Conservation (phyloP, 352 stramenopile species). For the Phytopythium boreale region DNA sequence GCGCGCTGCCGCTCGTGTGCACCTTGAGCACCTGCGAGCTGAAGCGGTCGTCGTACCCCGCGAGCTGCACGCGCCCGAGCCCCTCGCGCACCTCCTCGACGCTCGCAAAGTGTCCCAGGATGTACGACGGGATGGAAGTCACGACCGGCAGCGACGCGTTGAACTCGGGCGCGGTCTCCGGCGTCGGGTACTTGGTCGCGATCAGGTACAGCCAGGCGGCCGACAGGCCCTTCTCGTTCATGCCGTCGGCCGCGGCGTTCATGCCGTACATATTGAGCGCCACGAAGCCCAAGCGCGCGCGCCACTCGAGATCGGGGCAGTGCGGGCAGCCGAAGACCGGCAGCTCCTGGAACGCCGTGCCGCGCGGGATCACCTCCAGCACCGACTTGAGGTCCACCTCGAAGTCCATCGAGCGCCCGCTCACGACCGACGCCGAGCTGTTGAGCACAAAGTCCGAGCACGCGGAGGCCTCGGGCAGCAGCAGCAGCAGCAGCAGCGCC, state of each 20-base stretch:
- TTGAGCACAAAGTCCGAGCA: constrained; percentile 71
- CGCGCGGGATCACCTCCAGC: constrained; percentile 47
- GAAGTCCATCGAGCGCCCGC: constrained; percentile 59
- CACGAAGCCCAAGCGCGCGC: constrained; percentile 40
- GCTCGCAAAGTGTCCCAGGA: constrained; percentile 65
- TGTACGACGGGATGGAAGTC: constrained; percentile 63
- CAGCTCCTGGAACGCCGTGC: constrained; percentile 44
- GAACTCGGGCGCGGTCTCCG: constrained; percentile 13
- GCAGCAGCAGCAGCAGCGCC: constrained; percentile 6
- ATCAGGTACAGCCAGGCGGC: constrained; percentile 46
- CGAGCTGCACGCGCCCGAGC: constrained; percentile 51
- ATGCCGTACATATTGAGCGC: constrained; percentile 48
- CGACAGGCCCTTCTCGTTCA: constrained; percentile 54
- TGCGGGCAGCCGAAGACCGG: constrained; percentile 28
- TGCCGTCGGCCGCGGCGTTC: constrained; percentile 49
- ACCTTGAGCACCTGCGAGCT: constrained; percentile 14
- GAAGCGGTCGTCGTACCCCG: constrained; percentile 41
- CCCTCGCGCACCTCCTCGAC: constrained; percentile 55
- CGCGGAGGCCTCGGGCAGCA: neutral
- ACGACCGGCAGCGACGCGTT: constrained; percentile 43
- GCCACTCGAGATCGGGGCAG: constrained; percentile 46
- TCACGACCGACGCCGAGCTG: constrained; percentile 28
- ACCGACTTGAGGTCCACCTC: constrained; percentile 36
- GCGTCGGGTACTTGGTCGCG: constrained; percentile 45
- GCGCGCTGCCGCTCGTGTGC: constrained; percentile 22